Conservation (phyloP, 2,329 filamentous ascomycete genomes). For the Sporothrix variecibatus region DNA sequence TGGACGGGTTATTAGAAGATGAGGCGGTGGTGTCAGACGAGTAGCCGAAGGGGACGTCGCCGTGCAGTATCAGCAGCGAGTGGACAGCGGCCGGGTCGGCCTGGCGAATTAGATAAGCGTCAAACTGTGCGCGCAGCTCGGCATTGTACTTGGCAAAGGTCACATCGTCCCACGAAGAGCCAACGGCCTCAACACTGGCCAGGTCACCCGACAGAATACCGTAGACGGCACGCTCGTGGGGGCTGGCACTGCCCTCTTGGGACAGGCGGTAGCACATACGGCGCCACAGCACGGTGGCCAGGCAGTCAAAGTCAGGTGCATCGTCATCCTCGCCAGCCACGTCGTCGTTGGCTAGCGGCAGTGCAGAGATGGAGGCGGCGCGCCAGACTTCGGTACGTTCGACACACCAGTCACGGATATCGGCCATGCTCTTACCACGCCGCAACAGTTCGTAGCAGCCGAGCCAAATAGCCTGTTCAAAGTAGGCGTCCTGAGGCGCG, state of each 20-base stretch:
- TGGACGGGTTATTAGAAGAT: neutral
- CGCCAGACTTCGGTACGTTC: slow-evolving; percentile 88
- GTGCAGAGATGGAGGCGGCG: slow-evolving; percentile 75
- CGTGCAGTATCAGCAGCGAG: slow-evolving; percentile 29
- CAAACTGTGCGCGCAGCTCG: slow-evolving; percentile 34
- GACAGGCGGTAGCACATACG: slow-evolving; percentile 74
- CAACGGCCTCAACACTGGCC: slow-evolving; percentile 65
- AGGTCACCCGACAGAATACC: slow-evolving; percentile 86
- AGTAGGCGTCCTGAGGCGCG: slow-evolving; percentile 81
- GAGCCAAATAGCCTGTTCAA: slow-evolving; percentile 88
- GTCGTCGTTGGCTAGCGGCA: slow-evolving; percentile 58
- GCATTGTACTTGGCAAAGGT: slow-evolving; percentile 34
- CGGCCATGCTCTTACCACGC: slow-evolving; percentile 71
- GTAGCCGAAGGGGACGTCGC: slow-evolving; percentile 27
- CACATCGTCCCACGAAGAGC: slow-evolving; percentile 51
- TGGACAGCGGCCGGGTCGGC: slow-evolving; percentile 29
- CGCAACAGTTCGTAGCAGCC: slow-evolving; percentile 93
- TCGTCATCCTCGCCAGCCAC: slow-evolving; percentile 49
- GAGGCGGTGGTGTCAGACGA: neutral
- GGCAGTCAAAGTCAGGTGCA: slow-evolving; percentile 45
- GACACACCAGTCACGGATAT: slow-evolving; percentile 82
- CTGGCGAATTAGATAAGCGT: slow-evolving; percentile 32
- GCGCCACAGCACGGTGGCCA: slow-evolving; percentile 67
- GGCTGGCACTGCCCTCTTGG: slow-evolving; percentile 67
- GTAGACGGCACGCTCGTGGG: slow-evolving; percentile 87